These are phyloP conservation scores for Pestalotiopsis fici DNA, from an alignment of 2,329 filamentous ascomycete species.

Conservation along the genomic window DNA sequence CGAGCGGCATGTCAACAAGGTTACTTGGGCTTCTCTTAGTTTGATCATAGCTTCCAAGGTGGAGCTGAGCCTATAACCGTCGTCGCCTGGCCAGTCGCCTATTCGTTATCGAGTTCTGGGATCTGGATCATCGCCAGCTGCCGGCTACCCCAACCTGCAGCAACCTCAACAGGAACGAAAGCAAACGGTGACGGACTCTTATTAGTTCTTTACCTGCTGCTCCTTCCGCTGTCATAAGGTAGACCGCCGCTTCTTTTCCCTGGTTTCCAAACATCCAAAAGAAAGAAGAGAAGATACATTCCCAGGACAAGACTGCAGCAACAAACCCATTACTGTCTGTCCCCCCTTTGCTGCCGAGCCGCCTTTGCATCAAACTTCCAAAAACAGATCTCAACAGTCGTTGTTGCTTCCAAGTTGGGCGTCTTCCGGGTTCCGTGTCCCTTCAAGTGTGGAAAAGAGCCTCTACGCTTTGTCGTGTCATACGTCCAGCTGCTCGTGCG, in stretches of 20 bases:
- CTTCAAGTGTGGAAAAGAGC: slow-evolving; percentile 20
- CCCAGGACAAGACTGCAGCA: not conserved
- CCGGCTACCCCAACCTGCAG: slow-evolving; percentile 6
- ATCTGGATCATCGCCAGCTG: slow-evolving; percentile 2
- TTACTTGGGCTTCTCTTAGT: slow-evolving; percentile 3
- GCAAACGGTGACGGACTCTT: not conserved
- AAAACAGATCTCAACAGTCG: slow-evolving; percentile 18
- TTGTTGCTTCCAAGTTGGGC: slow-evolving; percentile 21
- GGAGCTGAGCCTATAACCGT: slow-evolving; percentile 8
- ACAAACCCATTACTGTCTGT: not conserved
- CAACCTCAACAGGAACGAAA: not conserved
- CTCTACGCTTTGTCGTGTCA: slow-evolving; percentile 23
- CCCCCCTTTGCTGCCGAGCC: slow-evolving; percentile 15
- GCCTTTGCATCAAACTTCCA: slow-evolving; percentile 19
- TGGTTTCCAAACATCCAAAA: not conserved
- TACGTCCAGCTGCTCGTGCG: slow-evolving; percentile 16
- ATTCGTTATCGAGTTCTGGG: slow-evolving; percentile 8
- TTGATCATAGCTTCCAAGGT: slow-evolving; percentile 5
- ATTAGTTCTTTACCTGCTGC: not conserved
- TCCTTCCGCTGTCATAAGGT: slow-evolving; percentile 3
- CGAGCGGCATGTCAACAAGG: slow-evolving; percentile 2
- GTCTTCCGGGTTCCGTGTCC: slow-evolving; percentile 19
- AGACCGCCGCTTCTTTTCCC: not conserved
- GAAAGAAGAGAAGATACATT: not conserved
- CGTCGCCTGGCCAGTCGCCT: not conserved